Conservation (phyloP, 1,139 yeast genomes). For the Taiozyma sp. region DNA sequence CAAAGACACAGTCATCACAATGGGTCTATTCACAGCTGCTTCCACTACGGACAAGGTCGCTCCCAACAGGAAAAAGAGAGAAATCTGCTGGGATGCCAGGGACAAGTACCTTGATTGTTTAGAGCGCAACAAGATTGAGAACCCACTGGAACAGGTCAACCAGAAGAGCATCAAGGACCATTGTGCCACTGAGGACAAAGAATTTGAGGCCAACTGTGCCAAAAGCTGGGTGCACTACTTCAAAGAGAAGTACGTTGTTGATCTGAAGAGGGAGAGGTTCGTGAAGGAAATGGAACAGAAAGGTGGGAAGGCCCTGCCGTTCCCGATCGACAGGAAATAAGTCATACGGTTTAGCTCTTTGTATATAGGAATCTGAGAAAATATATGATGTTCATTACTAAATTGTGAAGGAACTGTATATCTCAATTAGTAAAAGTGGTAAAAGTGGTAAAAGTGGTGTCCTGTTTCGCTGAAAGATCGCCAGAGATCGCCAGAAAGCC, state of each 20-base stretch:
- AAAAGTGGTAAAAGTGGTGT: too few species aligned
- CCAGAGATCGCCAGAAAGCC: too few species aligned
- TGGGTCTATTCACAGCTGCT: slow-evolving; percentile 32
- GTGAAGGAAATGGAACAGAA: slow-evolving; percentile 47
- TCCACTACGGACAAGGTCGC: slow-evolving; percentile 28
- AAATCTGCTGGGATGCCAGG: slow-evolving; percentile 63
- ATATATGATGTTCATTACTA: too few species aligned
- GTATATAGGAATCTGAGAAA: background rate
- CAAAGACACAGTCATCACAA: slow-evolving; percentile 8
- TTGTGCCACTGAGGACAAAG: slow-evolving; percentile 41
- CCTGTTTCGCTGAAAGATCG: too few species aligned
- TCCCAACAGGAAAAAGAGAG: slow-evolving; percentile 48
- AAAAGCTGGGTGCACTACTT: slow-evolving; percentile 65
- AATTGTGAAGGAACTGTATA: too few species aligned
- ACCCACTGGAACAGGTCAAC: slow-evolving; percentile 38
- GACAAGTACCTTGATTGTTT: slow-evolving; percentile 55
- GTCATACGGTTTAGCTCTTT: background rate
- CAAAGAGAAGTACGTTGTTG: slow-evolving; percentile 59
- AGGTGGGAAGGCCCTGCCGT: slow-evolving; percentile 31
- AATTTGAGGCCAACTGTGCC: slow-evolving; percentile 52
- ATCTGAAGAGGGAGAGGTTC: slow-evolving; percentile 46
- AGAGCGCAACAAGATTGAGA: slow-evolving; percentile 45
- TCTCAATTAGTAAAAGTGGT: too few species aligned
- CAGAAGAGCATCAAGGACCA: slow-evolving; percentile 27
- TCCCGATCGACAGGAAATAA: slow-evolving; percentile 20